Base-by-base conservation (phyloP, 805 yeast species). In the Candida pseudoglaebosa region DNA sequence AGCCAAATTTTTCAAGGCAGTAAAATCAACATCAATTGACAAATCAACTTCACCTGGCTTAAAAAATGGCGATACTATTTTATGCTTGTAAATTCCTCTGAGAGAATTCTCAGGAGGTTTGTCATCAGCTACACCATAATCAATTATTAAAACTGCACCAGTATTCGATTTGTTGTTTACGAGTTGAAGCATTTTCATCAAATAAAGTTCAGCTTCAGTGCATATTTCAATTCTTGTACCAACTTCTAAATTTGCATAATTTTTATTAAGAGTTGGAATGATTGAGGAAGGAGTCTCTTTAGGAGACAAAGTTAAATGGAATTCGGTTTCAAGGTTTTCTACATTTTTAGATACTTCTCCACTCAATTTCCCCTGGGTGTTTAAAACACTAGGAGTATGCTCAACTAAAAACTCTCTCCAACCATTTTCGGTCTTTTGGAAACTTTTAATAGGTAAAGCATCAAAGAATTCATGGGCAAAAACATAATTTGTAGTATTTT, bases 401-500 rank as follows among this genome's bases (percentile, higher is more conserved):
- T 84, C 91, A 22, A 87, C 93, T 28, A 83, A 48, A 17, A 76
- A 67, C 53, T 87, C 95, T 47, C 90, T 66, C 95, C 95, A 87
- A 0, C 91, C 91, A 12, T 77, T 59, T 13, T 68, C 65, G 0
- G 82, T 78, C 44, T 71, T 73, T 38, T 73, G 70, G 53, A 83
- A 86, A 45, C 80, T 75, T 46, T 82, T 79, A 17, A 87, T 79
- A 0, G 95, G 95, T 40, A 87, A 63, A 0, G 95, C 95, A 59
- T 87, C 95, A 53, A 82, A 87, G 51, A 87, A 87, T 57, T 87
- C 95, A 54, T 87, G 95, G 0, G 95, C 93, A 38, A 87, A 56
- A 4, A 84, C 67, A 53, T 77, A 86, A 42, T 84, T 82, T 31
- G 85, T 68, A 28, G 53, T 49, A 4, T 47, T 29, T 2, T 49